phyloP scores from a whole-genome alignment of 2,329 filamentous ascomycete genomes.

The Domatiomyces globalis region DNA sequence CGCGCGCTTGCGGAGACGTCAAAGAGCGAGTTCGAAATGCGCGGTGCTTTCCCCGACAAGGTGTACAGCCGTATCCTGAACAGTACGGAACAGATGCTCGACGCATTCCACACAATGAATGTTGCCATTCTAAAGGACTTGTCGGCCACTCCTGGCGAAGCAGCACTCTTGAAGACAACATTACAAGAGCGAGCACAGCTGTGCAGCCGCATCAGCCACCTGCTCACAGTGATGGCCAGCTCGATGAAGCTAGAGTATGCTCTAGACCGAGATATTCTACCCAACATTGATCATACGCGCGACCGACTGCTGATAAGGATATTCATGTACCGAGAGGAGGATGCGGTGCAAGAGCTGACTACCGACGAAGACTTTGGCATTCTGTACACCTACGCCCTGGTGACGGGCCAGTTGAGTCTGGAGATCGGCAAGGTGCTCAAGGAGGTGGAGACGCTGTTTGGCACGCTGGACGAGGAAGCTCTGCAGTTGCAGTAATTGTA shows the following conservation, averaged over 20 bases:
- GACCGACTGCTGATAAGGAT: constrained; percentile 77
- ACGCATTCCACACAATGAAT: constrained; percentile 93
- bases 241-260: constrained; percentile 93
- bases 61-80: constrained; percentile 61
- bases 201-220: constrained; percentile 79
- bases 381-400: constrained; percentile 71
- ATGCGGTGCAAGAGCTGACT: constrained; percentile 33
- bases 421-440: constrained; percentile 41
- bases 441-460: constrained; percentile 46
- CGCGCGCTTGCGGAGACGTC: constrained; percentile 61
- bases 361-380: constrained; percentile 64
- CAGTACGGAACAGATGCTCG: constrained; percentile 70
- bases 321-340: constrained; percentile 67
- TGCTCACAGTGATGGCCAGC: constrained; percentile 71
- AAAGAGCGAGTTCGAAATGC: constrained; percentile 73
- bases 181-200: constrained; percentile 63
- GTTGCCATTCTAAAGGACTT: constrained; percentile 73
- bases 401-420: constrained; percentile 45
- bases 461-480: constrained; percentile 47
- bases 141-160: constrained; percentile 63
- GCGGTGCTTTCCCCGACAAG: constrained; percentile 68
- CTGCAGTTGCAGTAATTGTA: constrained; percentile 37
- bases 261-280: constrained; percentile 65
- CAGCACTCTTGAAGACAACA: constrained; percentile 66
- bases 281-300: constrained; percentile 64